Evolutionary conservation across 1,284 basidiomycete species (phyloP).

Genomic region (Rhodotorula sp.): DNA sequence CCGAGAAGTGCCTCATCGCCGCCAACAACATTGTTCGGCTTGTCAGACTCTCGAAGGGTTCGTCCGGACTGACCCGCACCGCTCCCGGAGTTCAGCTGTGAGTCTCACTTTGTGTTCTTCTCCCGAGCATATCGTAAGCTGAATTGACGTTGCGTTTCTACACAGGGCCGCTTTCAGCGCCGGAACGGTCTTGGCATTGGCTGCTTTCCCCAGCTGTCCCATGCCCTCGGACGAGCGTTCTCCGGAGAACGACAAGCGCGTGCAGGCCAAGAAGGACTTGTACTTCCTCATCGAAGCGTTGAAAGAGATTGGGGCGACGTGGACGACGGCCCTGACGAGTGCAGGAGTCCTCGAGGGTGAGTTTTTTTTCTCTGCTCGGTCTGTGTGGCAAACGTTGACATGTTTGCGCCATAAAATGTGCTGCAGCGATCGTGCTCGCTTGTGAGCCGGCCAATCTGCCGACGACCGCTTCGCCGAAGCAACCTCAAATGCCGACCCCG

Average conservation of each 20-base stretch:
- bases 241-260: conserved; percentile 12
- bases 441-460: not conserved
- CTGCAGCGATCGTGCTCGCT: not conserved
- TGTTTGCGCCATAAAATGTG: not conserved
- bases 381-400: not conserved
- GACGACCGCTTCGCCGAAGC: no score
- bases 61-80: conserved; percentile 14
- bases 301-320: conserved; percentile 32
- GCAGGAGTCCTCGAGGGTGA: conserved; percentile 35
- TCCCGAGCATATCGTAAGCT: accelerated
- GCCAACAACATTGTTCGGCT: conserved; percentile 33
- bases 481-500: not conserved
- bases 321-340: conserved; percentile 35
- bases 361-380: not conserved
- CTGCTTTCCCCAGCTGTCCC: conserved; percentile 10
- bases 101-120: not conserved
- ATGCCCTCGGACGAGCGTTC: not conserved
- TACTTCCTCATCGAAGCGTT: conserved; percentile 27
- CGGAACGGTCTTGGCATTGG: conserved; percentile 34
- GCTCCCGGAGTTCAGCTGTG: conserved; percentile 34
- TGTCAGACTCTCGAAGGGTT: conserved; percentile 28
- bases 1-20: conserved; percentile 33
- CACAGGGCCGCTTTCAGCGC: conserved; percentile 30
- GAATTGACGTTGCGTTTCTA: not conserved
- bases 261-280: conserved; percentile 32